phyloP scores from a whole-genome alignment of 768 basidiomycete genomes.

The Leccinum disarticulatum region DNA sequence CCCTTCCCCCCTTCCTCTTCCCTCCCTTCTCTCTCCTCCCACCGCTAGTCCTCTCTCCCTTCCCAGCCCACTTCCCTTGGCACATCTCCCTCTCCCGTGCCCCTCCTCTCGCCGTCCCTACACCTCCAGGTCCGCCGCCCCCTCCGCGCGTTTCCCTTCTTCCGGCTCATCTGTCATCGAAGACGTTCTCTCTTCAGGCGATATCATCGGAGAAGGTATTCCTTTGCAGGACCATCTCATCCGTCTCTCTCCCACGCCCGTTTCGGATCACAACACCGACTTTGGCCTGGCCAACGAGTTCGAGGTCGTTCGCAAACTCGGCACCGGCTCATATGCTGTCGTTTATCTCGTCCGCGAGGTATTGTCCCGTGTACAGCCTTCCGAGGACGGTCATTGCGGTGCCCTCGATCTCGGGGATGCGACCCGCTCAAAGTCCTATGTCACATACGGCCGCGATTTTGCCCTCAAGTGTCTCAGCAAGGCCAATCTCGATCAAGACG shows the following conservation, averaged over 20 bases:
- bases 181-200: conserved; percentile 69
- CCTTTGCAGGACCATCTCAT: conserved; percentile 66
- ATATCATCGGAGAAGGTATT: conserved; percentile 68
- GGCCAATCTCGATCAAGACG: conserved; percentile 86
- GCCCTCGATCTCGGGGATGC: conserved; percentile 52
- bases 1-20: conserved; percentile 32
- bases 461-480: conserved; percentile 98
- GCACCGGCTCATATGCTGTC: conserved; percentile 89
- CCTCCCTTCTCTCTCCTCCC: conserved; percentile 29
- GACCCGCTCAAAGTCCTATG: conserved; percentile 33
- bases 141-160: conserved; percentile 19
- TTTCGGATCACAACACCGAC: conserved; percentile 35
- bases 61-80: conserved; percentile 36
- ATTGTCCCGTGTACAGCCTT: conserved; percentile 37
- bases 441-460: conserved; percentile 73
- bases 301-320: conserved; percentile 82
- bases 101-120: conserved; percentile 36
- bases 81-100: conserved; percentile 32
- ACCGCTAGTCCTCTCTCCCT: conserved; percentile 34
- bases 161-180: conserved; percentile 34
- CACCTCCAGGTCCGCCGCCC: conserved; percentile 36
- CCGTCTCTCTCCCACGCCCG: conserved; percentile 47
- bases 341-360: conserved; percentile 90
- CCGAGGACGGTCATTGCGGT: conserved; percentile 57
- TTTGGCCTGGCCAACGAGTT: conserved; percentile 63